Evolutionary conservation across 441 rosid genomes (phyloP).

Genomic region (Bocquillonia castaneifolia): DNA sequence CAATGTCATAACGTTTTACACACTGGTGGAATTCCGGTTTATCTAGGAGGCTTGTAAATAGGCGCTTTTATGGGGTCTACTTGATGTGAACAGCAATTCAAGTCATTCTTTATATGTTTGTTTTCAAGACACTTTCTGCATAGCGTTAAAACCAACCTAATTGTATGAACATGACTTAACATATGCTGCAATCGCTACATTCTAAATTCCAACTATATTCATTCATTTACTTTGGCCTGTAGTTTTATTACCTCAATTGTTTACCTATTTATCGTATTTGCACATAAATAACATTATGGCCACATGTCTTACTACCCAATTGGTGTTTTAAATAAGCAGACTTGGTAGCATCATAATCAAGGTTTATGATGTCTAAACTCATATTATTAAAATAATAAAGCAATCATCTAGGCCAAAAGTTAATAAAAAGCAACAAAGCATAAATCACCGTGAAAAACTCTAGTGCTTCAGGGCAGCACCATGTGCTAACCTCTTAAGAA

Average conservation of each 20-base stretch:
- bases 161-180: background rate
- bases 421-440: background rate
- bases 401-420: background rate
- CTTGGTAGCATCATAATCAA: constrained; percentile 1
- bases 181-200: no score
- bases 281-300: no score
- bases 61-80: background rate
- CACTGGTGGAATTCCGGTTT: background rate
- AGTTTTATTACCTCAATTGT: no score
- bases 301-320: background rate
- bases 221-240: no score
- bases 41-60: background rate
- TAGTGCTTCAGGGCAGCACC: background rate
- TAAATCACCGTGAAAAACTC: no score
- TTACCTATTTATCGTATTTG: no score
- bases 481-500: background rate
- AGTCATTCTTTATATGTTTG: background rate
- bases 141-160: background rate
- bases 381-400: constrained; percentile 4
- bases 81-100: background rate
- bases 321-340: background rate
- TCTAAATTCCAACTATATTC: no score
- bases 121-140: background rate
- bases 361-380: background rate
- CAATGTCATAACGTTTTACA: background rate